These are phyloP conservation scores for Saccharomycopsis capsularis DNA, from an alignment of 805 yeast genomes.

Conservation along the genomic window DNA sequence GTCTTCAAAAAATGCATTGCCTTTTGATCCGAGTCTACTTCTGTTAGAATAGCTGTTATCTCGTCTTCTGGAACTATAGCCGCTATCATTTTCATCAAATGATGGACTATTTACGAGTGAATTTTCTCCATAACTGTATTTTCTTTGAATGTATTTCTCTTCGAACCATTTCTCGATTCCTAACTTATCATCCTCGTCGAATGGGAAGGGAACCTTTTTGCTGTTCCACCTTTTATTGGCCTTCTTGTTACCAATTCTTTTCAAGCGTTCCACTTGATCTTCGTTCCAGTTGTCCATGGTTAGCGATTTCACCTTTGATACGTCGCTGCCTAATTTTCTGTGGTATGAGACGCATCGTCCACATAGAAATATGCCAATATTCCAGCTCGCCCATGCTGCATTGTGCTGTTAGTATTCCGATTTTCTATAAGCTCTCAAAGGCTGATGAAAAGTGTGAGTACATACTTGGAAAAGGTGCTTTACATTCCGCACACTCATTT, in stretches of 20 bases:
- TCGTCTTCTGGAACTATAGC: background rate
- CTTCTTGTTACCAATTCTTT: constrained; percentile 52
- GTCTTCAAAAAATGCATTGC: constrained; percentile 13
- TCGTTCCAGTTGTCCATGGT: constrained; percentile 65
- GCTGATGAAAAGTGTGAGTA: constrained; percentile 15
- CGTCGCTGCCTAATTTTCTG: constrained; percentile 52
- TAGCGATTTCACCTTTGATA: constrained; percentile 63
- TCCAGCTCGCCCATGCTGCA: constrained; percentile 30
- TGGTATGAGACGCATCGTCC: constrained; percentile 82
- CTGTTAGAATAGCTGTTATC: constrained; percentile 5
- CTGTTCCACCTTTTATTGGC: constrained; percentile 64
- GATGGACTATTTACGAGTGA: background rate
- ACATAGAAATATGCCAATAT: constrained; percentile 62
- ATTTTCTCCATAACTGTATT: constrained; percentile 31
- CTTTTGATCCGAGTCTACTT: background rate
- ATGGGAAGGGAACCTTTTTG: constrained; percentile 60
- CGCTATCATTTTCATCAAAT: background rate
- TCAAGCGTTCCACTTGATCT: constrained; percentile 42
- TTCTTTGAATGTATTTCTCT: constrained; percentile 63
- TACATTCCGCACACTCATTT: constrained; percentile 78
- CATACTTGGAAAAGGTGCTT: constrained; percentile 54
- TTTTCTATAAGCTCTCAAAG: background rate
- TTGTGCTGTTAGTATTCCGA: background rate
- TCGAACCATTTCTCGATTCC: constrained; percentile 52
- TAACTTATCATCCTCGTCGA: constrained; percentile 64